Evolutionary conservation across 2,329 filamentous ascomycete genomes (phyloP).

Genomic region (Fusarium lyarnte): DNA sequence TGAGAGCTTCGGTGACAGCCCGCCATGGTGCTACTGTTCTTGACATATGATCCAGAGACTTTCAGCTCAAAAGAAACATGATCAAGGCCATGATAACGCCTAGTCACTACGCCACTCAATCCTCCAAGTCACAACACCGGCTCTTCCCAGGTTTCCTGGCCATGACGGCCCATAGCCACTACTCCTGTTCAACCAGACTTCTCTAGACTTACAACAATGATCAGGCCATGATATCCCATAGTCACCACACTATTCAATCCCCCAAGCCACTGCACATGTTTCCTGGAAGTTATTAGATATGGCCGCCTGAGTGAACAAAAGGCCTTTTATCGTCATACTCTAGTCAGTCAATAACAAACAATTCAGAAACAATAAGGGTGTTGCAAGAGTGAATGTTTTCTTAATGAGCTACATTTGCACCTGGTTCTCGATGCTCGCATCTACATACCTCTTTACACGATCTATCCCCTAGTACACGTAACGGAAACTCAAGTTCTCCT

Average conservation of each 20-base stretch:
- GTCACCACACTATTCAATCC: neutral
- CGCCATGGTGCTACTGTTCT: no score
- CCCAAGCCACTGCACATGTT: neutral
- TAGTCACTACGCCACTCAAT: no score
- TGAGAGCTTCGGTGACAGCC: no score
- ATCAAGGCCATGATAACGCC: no score
- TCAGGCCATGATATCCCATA: neutral
- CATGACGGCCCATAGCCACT: no score
- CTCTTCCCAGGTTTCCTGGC: no score
- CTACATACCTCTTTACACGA: neutral
- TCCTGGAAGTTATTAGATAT: neutral
- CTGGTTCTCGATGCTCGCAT: neutral
- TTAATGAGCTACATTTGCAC: neutral
- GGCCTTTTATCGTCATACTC: neutral
- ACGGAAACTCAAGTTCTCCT: constrained; percentile 68
- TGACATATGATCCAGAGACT: no score
- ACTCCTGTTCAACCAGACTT: no score
- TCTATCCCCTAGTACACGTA: constrained; percentile 53
- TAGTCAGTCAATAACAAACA: neutral
- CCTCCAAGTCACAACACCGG: no score
- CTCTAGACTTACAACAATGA: no score
- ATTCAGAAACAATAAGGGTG: neutral
- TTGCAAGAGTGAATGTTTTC: neutral
- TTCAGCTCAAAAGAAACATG: no score
- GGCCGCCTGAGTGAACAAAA: neutral